Conservation (phyloP, 2,329 filamentous ascomycete genomes). For the Xenosphaeropsis pyriputrescens region DNA sequence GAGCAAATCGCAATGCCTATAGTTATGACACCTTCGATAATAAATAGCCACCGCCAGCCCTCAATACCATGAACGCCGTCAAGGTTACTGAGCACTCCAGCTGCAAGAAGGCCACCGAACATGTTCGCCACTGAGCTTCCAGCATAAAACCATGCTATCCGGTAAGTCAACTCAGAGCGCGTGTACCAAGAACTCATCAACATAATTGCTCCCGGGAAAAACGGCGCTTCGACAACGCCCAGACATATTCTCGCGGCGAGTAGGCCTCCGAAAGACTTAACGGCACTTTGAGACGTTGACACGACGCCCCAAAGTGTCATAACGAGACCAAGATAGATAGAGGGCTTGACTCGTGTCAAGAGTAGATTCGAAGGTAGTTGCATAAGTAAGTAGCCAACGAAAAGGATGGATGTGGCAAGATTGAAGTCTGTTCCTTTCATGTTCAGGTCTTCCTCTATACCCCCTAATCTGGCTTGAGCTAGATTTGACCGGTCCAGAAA, state of each 20-base stretch:
- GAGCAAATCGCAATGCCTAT: constrained; percentile 3
- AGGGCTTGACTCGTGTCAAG: constrained; percentile 27
- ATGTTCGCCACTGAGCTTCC: constrained; percentile 23
- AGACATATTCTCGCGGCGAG: constrained; percentile 16
- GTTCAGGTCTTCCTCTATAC: constrained; percentile 33
- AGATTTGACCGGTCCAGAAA: constrained; percentile 37
- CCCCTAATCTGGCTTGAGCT: constrained; percentile 36
- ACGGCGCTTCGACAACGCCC: constrained; percentile 21
- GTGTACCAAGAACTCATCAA: constrained; percentile 29
- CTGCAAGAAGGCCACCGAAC: constrained; percentile 24
- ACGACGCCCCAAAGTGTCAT: constrained; percentile 23
- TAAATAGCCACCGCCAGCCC: constrained; percentile 17
- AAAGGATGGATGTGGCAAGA: constrained; percentile 36
- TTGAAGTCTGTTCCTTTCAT: constrained; percentile 44
- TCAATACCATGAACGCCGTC: constrained; percentile 2
- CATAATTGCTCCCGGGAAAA: constrained; percentile 31
- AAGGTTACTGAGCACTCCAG: constrained; percentile 18
- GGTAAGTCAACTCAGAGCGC: constrained; percentile 24
- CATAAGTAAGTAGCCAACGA: constrained; percentile 37
- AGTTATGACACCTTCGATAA: constrained; percentile 6
- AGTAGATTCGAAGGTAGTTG: constrained; percentile 33
- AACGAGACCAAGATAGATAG: constrained; percentile 1
- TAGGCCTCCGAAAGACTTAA: constrained; percentile 13
- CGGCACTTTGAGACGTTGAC: constrained; percentile 27
- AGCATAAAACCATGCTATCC: constrained; percentile 20